Conservation (phyloP, 177 flowering plant genomes). For the Vitis hybrid region DNA sequence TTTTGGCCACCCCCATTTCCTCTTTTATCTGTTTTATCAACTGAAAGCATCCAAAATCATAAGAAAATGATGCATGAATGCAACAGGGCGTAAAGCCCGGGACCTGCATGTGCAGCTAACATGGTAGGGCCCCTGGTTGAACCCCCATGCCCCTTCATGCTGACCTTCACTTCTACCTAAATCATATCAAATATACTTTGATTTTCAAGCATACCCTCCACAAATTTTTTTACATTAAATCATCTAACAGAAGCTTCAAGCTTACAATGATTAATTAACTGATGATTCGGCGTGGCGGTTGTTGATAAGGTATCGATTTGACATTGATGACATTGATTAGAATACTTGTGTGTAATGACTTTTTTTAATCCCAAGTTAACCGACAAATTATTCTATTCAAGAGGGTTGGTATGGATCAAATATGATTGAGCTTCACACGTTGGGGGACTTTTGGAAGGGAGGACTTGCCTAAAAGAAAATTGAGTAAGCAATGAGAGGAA, state of each 20-base stretch:
- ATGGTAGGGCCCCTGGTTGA: constrained; percentile 35
- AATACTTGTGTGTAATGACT: background rate
- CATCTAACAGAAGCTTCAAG: too few species aligned
- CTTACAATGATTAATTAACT: background rate
- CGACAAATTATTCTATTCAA: background rate
- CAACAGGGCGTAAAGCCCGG: constrained; percentile 22
- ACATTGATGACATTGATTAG: background rate
- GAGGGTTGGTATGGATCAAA: too few species aligned
- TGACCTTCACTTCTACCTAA: background rate
- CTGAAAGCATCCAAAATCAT: background rate
- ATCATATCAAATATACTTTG: too few species aligned
- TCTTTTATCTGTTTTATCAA: background rate
- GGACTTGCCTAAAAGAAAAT: background rate
- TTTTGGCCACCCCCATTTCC: background rate
- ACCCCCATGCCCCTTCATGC: background rate
- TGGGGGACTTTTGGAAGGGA: too few species aligned
- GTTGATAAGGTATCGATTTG: too few species aligned
- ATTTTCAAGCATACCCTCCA: too few species aligned
- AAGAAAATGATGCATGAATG: constrained; percentile 24
- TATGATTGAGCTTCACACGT: too few species aligned
- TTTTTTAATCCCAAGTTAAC: background rate
- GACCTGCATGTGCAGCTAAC: constrained; percentile 44
- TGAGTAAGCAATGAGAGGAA: background rate
- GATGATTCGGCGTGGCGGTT: too few species aligned
- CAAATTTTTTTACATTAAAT: background rate